Evolutionary conservation across 108 stramenopile species (phyloP), one percentile per base, ranked within the genome.

Genomic region (Nannochloropsis oceanica): DNA sequence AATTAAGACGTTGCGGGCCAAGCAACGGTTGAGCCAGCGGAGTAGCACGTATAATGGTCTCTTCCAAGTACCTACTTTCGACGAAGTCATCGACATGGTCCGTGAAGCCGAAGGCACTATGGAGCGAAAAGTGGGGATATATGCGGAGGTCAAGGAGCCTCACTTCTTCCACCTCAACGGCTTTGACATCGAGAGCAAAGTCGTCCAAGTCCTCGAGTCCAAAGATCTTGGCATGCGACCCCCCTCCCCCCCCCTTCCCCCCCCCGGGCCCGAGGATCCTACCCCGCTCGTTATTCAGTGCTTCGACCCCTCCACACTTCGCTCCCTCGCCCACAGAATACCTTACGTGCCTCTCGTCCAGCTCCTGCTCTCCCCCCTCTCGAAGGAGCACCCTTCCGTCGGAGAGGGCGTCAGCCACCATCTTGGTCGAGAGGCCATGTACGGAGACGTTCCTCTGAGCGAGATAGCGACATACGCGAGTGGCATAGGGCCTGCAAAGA

Each of bases 31-130:
- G 42, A 73, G 84, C 22, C 79, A 90, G 10, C 86, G 44, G 59
- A 46, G 25, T 93, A 86, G 84, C 91, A 92, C 44, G n/a, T 87
- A 24, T 84, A 88, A 92, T 83, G 85, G 84, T n/a, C 25, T 93
- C n/a, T 93, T 93, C 82, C 43, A 81, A 2, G 86, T 95, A 43
- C 94, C 94, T 24, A 91, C 92, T 22, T 86, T 95, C 43, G 84
- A 84, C 20, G 92, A 94, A 43, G 93, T 94, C 85, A 79, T 94
- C 0, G 80, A 92, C 25, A 44, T 94, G 34, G 79, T 94, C 80
- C 73, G 91, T 25, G 86, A 73, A n/a, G 59, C 59, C 1, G 59
- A 73, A n/a, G 59, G 59, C 7, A n/a, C 59, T 0, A 73, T n/a
- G 59, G 59, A n/a, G 59, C 59, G 59, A 10, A 73, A 73, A n/a